Evolutionary conservation across 2,329 filamentous ascomycete genomes (phyloP).

Genomic region (Fusarium euwallaceae): DNA sequence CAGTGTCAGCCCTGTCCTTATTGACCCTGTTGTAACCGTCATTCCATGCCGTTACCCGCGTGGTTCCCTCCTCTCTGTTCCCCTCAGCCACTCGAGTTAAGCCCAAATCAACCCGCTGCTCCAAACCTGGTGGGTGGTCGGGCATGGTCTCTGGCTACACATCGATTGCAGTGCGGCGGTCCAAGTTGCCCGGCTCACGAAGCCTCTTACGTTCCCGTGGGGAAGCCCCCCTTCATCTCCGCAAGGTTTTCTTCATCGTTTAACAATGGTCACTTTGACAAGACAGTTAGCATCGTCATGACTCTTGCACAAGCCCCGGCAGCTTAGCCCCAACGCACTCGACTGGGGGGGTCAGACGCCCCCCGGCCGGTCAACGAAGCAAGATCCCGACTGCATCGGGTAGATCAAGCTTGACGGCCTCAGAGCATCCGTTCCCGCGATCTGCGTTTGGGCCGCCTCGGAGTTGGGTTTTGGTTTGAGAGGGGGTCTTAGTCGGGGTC

Average conservation of each 20-base stretch:
- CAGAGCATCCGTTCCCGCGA: constrained; percentile 22
- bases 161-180: constrained; percentile 39
- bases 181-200: constrained; percentile 33
- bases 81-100: constrained; percentile 28
- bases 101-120: constrained; percentile 17
- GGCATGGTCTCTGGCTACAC: constrained; percentile 33
- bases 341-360: constrained; percentile 22
- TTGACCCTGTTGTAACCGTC: constrained; percentile 38
- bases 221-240: constrained; percentile 41
- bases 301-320: constrained; percentile 28
- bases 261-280: constrained; percentile 68
- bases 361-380: constrained; percentile 31
- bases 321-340: constrained; percentile 25
- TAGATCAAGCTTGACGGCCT: constrained; percentile 35
- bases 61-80: constrained; percentile 31
- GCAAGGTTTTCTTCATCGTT: constrained; percentile 70
- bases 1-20: constrained; percentile 46
- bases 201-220: constrained; percentile 38
- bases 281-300: constrained; percentile 43
- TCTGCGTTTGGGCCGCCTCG: constrained; percentile 23
- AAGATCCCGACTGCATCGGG: constrained; percentile 42
- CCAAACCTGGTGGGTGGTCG: constrained; percentile 34
- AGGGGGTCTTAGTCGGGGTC: constrained; percentile 19
- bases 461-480: constrained; percentile 11
- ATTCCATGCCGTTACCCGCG: constrained; percentile 30